Percentiles rank a stretch among this genome's conserved stretches.
phyloP scores from a whole-genome alignment of 257 asterid species.

The Nicotiana undulata region DNA sequence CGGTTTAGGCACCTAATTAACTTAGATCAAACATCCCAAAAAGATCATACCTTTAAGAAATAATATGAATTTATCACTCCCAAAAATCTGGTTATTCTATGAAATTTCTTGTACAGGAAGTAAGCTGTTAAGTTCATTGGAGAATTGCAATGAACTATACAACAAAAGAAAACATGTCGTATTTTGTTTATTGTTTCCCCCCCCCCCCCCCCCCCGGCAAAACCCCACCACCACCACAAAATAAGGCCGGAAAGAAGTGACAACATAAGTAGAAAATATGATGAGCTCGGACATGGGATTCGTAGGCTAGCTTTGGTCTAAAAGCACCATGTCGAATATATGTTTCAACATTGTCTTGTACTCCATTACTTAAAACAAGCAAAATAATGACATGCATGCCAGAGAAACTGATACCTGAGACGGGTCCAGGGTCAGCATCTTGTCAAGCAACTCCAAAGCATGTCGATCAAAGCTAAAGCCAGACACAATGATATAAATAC shows the following conservation, averaged over 20 bases:
- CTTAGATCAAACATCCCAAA: not conserved
- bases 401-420: slow-evolving; percentile 51
- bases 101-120: not conserved
- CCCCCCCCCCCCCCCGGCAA: too few species aligned
- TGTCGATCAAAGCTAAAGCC: slow-evolving; percentile 74
- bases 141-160: not conserved
- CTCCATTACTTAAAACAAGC: not conserved
- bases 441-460: slow-evolving; percentile 86
- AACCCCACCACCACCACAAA: not conserved
- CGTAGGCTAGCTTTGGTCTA: not conserved
- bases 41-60: not conserved
- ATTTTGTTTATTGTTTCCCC: not conserved
- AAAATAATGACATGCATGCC: not conserved
- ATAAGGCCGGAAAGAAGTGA: not conserved
- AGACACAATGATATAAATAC: slow-evolving; percentile 6
- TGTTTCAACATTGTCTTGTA: not conserved
- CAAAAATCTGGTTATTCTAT: not conserved
- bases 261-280: not conserved
- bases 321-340: not conserved
- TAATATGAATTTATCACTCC: not conserved
- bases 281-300: not conserved
- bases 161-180: not conserved
- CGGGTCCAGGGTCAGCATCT: slow-evolving; percentile 84
- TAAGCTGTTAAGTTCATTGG: not conserved
- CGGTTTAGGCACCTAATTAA: not conserved